A percentile compares a stretch with the other conserved stretches of the same genome.
These are phyloP conservation scores for Rhodotorula sp. DNA, from an alignment of 1,284 basidiomycete species.

Conservation along the genomic window DNA sequence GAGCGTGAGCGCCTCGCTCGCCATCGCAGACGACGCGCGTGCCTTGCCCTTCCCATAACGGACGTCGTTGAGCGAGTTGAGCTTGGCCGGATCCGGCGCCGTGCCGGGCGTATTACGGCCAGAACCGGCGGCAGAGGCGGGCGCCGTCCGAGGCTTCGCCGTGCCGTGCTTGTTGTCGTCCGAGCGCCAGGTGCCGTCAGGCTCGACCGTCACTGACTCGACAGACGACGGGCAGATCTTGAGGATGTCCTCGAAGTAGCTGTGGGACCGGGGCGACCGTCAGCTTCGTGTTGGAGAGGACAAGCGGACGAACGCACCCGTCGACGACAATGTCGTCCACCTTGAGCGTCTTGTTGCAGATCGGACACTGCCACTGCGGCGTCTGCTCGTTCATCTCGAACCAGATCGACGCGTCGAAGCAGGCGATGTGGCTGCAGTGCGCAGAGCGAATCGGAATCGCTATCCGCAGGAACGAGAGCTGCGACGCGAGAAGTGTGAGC, in stretches of 20 bases:
- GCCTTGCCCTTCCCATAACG: constrained; percentile 32
- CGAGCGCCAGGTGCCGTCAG: constrained; percentile 94
- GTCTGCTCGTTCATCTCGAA: constrained; percentile 93
- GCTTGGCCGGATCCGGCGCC: neutral
- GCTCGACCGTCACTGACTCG: constrained; percentile 89
- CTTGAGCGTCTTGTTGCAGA: constrained; percentile 77
- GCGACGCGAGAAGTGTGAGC: neutral
- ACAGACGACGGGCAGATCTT: constrained; percentile 69
- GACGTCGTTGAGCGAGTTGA: neutral
- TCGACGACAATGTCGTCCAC: constrained; percentile 75
- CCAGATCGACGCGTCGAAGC: constrained; percentile 94
- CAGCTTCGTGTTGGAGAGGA: neutral
- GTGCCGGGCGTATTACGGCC: neutral
- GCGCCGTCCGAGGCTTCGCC: constrained; percentile 45
- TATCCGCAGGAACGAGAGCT: constrained; percentile 88
- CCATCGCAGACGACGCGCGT: neutral
- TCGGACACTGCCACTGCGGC: constrained; percentile 94
- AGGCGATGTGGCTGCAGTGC: constrained; percentile 85
- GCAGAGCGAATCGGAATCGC: constrained; percentile 78
- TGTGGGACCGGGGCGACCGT: constrained; percentile 45
- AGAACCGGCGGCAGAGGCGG: constrained; percentile 41
- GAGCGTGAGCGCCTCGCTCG: constrained; percentile 54
- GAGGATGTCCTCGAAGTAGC: constrained; percentile 80
- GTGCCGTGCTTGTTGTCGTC: constrained; percentile 80
- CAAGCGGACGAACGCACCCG: constrained; percentile 40